Conservation (phyloP, 73 alveolate genomes). For the Paramecium sexaurelia region DNA sequence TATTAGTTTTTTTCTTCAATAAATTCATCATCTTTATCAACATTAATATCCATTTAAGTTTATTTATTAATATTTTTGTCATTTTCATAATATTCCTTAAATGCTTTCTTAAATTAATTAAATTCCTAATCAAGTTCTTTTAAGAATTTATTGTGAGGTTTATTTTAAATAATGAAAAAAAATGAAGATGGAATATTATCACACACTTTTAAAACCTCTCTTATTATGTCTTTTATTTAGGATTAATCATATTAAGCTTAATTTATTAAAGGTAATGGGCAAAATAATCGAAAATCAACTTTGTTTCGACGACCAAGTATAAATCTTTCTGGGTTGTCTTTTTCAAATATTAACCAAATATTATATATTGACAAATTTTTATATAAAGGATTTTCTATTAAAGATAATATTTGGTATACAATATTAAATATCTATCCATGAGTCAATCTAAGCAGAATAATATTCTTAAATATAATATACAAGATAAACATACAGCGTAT, state of each 20-base stretch:
- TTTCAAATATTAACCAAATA: not conserved
- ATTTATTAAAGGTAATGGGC: not conserved
- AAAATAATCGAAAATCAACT: not conserved
- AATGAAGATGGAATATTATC: not conserved
- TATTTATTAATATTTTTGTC: not conserved
- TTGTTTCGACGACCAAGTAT: too few species aligned
- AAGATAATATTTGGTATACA: not conserved
- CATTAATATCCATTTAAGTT: not conserved
- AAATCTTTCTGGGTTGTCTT: too few species aligned
- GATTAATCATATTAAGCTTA: not conserved
- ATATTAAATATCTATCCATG: not conserved
- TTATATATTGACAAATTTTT: not conserved
- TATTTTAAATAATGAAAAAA: not conserved
- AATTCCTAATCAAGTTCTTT: not conserved
- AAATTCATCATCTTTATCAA: not conserved
- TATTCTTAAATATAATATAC: not conserved
- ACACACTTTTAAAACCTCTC: not conserved
- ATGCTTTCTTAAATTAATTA: not conserved
- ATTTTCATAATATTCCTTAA: not conserved
- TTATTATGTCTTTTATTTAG: not conserved
- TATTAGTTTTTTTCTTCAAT: not conserved
- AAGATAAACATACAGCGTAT: not conserved
- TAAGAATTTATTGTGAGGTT: not conserved
- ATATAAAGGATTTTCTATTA: not conserved
- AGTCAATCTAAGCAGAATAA: not conserved